phyloP scores from a whole-genome alignment of 2,329 filamentous ascomycete genomes.

The Monosporascus sp. region DNA sequence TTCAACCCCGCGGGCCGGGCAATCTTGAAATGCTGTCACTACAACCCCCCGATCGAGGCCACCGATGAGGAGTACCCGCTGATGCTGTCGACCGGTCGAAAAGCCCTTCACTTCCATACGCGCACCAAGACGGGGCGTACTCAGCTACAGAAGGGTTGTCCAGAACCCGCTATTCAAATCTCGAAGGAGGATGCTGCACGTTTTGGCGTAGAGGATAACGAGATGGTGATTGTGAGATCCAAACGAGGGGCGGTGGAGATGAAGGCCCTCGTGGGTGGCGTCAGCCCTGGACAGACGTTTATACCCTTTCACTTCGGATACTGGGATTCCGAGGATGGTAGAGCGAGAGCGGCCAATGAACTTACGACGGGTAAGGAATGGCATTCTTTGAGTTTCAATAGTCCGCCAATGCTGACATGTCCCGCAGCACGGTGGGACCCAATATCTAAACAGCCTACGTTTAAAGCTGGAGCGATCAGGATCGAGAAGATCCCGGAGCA shows the following conservation, averaged over 20 bases:
- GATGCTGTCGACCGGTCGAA: conserved; percentile 27
- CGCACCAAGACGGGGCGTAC: conserved; percentile 31
- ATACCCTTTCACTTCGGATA: conserved; percentile 36
- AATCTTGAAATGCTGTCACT: conserved; percentile 30
- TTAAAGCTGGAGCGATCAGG: conserved; percentile 30
- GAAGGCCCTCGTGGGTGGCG: conserved; percentile 22
- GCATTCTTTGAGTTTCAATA: neutral
- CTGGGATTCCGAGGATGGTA: conserved; percentile 27
- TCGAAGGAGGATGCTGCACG: conserved; percentile 23
- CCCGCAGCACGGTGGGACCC: conserved; percentile 23
- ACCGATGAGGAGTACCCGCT: conserved; percentile 28
- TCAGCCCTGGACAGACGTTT: conserved; percentile 27
- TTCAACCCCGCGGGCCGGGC: conserved; percentile 28
- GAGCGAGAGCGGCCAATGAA: conserved; percentile 31
- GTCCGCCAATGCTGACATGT: neutral
- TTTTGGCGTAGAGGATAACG: conserved; percentile 20
- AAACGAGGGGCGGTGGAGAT: conserved; percentile 26
- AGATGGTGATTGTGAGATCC: conserved; percentile 27
- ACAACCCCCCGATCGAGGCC: conserved; percentile 22
- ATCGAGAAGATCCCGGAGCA: conserved; percentile 27
- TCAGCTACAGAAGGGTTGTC: conserved; percentile 23
- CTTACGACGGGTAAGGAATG: conserved; percentile 26
- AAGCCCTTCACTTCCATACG: conserved; percentile 31
- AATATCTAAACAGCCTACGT: conserved; percentile 31
- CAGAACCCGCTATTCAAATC: conserved; percentile 24